Evolutionary conservation across 805 yeast genomes (phyloP).

Genomic region (Metschnikowia corniflorae): DNA sequence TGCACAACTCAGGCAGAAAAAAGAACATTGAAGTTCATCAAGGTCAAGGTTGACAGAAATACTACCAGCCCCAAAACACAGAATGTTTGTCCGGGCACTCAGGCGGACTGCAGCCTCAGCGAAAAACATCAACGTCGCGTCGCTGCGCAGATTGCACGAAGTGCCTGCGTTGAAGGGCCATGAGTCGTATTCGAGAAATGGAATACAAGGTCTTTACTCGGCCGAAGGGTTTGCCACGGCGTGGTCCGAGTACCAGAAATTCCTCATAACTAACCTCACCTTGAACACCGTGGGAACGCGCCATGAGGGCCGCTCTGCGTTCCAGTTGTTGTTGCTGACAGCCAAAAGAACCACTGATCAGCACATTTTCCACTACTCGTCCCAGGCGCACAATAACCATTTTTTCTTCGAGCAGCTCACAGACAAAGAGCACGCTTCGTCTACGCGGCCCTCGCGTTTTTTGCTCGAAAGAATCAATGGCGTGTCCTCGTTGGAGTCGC

Average conservation of each 20-base stretch:
- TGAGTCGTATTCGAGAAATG: conserved; percentile 37
- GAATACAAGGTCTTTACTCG: conserved; percentile 64
- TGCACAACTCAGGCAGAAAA: background rate
- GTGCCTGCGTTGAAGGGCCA: conserved; percentile 55
- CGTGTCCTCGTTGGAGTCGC: conserved; percentile 42
- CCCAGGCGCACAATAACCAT: conserved; percentile 91
- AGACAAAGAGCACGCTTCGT: conserved; percentile 27
- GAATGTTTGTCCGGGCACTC: conserved; percentile 7
- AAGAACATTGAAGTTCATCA: background rate
- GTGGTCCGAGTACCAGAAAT: conserved; percentile 80
- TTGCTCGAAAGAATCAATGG: conserved; percentile 38
- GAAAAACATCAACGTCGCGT: background rate
- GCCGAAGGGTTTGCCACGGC: conserved; percentile 64
- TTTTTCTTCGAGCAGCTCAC: conserved; percentile 68
- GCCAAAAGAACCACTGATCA: conserved; percentile 65
- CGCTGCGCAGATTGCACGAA: conserved; percentile 44
- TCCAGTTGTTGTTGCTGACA: conserved; percentile 63
- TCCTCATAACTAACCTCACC: conserved; percentile 56
- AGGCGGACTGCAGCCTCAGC: background rate
- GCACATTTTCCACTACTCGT: conserved; percentile 78
- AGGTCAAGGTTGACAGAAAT: no score
- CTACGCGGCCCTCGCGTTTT: conserved; percentile 36
- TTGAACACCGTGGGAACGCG: conserved; percentile 73
- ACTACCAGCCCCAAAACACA: background rate
- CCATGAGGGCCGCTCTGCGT: conserved; percentile 71